Percentiles rank a stretch among this genome's conserved stretches.
Conservation (phyloP, 345 rosid genomes). For the Gossypium bickii region DNA sequence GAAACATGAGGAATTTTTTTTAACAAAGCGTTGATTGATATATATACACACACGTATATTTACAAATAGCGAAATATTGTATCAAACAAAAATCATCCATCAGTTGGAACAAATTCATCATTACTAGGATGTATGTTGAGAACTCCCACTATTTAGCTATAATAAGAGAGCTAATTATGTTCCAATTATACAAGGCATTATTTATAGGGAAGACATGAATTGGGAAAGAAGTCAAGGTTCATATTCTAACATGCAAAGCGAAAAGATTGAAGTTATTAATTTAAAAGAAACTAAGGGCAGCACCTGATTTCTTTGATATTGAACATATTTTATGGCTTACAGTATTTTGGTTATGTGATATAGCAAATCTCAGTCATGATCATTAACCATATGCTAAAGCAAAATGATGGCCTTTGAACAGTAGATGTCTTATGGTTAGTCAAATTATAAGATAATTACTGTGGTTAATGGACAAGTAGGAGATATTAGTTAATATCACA, state of each 20-base stretch:
- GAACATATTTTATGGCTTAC: too few relatives aligned
- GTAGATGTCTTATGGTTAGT: constrained; percentile 17
- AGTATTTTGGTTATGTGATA: not conserved
- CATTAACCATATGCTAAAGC: constrained; percentile 6
- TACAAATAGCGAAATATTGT: not conserved
- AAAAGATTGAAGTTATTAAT: not conserved
- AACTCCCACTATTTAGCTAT: not conserved
- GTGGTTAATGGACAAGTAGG: constrained; percentile 3
- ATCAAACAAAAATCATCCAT: not conserved
- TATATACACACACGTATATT: too few relatives aligned
- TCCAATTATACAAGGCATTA: not conserved
- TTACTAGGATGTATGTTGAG: not conserved
- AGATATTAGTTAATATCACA: constrained; percentile 32
- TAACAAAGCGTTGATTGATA: too few relatives aligned
- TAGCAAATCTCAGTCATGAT: not conserved
- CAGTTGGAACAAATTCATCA: not conserved
- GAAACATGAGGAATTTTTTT: too few relatives aligned
- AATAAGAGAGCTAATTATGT: not conserved
- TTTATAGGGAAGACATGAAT: not conserved
- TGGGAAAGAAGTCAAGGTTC: not conserved
- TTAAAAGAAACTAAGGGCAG: too few relatives aligned
- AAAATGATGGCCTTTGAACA: constrained; percentile 5
- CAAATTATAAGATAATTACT: constrained; percentile 13
- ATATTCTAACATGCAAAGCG: not conserved
- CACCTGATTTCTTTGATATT: too few relatives aligned